Conservation (phyloP, 202 grass and related monocot genomes). For the Schoenoplectus triqueter region DNA sequence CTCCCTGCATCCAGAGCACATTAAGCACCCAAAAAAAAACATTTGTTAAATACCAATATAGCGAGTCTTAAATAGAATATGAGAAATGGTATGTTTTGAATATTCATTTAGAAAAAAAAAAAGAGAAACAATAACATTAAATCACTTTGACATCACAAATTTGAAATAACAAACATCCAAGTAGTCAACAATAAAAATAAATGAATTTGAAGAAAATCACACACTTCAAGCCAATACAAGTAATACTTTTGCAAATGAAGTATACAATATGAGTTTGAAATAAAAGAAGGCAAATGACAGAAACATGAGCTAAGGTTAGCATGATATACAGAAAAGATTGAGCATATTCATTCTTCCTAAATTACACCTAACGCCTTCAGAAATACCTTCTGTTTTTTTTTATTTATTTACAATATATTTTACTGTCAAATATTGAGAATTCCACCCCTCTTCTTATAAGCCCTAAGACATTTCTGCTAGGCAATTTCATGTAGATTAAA, state of each 20-base stretch:
- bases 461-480: not conserved
- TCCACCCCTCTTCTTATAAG: not conserved
- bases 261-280: slow-evolving; percentile 2
- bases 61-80: not conserved
- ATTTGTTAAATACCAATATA: not conserved
- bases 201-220: not conserved
- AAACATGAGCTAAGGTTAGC: not conserved
- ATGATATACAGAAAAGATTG: not conserved
- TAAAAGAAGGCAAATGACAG: not conserved
- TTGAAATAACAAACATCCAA: slow-evolving; percentile 11
- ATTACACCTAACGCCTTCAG: not conserved
- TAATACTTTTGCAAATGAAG: not conserved
- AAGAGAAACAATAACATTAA: not conserved
- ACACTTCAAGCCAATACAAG: not conserved
- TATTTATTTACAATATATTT: not conserved
- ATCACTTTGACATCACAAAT: not conserved
- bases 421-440: not conserved
- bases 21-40: not conserved
- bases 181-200: not conserved
- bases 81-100: not conserved
- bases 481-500: not conserved
- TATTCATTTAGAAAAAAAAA: not conserved
- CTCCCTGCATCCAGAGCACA: slow-evolving; percentile 58
- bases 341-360: not conserved
- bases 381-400: slow-evolving; percentile 8